Evolutionary conservation across 768 basidiomycete species (phyloP), one percentile per base, ranked within the genome.

Genomic region (Hygrocybe coccinea): DNA sequence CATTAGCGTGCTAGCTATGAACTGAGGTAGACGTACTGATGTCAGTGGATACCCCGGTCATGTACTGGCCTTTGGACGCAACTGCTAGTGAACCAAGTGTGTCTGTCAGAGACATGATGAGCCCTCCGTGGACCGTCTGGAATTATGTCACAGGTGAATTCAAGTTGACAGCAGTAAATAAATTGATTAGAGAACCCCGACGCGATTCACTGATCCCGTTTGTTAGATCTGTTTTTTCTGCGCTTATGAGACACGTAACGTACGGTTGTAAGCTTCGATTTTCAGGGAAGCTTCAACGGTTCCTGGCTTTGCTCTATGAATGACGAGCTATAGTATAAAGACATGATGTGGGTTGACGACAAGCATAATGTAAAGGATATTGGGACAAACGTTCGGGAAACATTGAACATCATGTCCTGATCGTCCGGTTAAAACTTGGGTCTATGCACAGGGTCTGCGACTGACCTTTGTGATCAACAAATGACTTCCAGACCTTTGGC

Each of bases 31-130:
- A 49, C 48, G 29, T 37, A 21, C 77, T 84, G 59, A 93, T 82
- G 65, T 92, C 90, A 2, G 89, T 89, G 2, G 88, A 90, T 9
- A 92, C 89, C 14, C 91, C 89, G 0, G 91, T 92, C 89, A 91
- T 90, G 63, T 74, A 93, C 8, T 90, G 85, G 2, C 91, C 91
- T 59, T 84, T 85, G 12, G 84, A 80, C 1, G 89, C 87, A 22
- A 93, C 81, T n/a, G 86, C 89, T 15, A 92, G 79, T 1, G 90
- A 91, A 3, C 91, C 90, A 15, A 92, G 69, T 12, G 89, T 91
- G 67, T 92, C 91, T 4, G 91, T 91, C 29, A 93, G 72, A 8
- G 90, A 89, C 64, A 89, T 67, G 59, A 92, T 80, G 36, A 93
- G 77, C 19, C 91, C 91, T 15, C 91, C 91, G 61, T 93, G 90